These are phyloP conservation scores for Ganoderma leucocontextum DNA, from an alignment of 1,284 basidiomycete species.

Conservation along the genomic window DNA sequence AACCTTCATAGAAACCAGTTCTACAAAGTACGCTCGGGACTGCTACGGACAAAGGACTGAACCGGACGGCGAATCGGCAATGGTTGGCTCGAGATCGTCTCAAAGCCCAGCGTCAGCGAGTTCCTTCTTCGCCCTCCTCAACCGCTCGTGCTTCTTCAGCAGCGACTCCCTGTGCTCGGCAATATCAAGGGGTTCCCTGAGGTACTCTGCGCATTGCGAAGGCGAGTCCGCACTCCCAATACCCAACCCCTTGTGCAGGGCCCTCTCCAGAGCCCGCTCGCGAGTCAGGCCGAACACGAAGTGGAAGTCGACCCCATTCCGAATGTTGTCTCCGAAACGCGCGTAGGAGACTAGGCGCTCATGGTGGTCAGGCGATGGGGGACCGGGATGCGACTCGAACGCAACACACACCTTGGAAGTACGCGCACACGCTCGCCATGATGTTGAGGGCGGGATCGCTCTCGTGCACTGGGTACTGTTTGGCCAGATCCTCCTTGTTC, in stretches of 20 bases:
- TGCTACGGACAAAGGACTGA: not conserved
- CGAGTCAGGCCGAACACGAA: slow-evolving; percentile 57
- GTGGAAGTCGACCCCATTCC: slow-evolving; percentile 68
- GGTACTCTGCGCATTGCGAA: slow-evolving; percentile 57
- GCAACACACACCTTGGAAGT: slow-evolving; percentile 67
- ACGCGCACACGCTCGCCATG: slow-evolving; percentile 76
- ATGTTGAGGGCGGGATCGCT: slow-evolving; percentile 66
- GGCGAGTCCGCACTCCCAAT: slow-evolving; percentile 54
- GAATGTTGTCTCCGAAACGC: slow-evolving; percentile 70
- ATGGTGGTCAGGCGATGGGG: not conserved
- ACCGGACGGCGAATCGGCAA: not conserved
- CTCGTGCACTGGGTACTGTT: slow-evolving; percentile 59
- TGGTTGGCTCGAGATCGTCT: not conserved
- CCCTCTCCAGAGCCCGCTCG: slow-evolving; percentile 49
- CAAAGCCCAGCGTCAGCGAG: slow-evolving; percentile 40
- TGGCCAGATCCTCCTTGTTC: slow-evolving; percentile 54
- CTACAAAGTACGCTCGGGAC: not conserved
- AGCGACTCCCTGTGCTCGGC: slow-evolving; percentile 56
- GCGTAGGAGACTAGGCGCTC: slow-evolving; percentile 68
- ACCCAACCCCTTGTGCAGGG: slow-evolving; percentile 52
- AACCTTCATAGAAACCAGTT: not conserved
- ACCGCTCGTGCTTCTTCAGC: slow-evolving; percentile 58
- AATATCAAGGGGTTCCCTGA: slow-evolving; percentile 58
- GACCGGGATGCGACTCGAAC: not conserved
- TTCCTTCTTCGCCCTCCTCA: slow-evolving; percentile 57